Evolutionary conservation across 2,329 filamentous ascomycete species (phyloP), one percentile per base, ranked within the genome.

Genomic region (Arthrobotrys pseudoclavata): DNA sequence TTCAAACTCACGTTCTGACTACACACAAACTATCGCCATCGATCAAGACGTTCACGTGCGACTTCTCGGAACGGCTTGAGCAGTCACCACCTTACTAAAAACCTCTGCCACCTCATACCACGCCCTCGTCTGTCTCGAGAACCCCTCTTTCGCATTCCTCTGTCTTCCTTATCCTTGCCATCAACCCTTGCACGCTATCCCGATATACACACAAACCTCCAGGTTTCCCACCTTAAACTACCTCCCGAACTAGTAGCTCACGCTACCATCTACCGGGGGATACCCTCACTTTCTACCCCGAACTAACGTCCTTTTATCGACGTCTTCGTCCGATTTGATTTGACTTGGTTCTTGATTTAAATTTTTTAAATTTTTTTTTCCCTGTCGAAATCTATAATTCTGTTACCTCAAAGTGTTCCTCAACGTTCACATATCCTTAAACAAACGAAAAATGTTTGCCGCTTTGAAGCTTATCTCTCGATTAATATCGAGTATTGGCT

Each of bases 401-500:
- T 50, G 7, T 64, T 34, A 37, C 48, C 48, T 64, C 57, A 60
- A n/a, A 60, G 55, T 60, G 55, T 50, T 48, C 61, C 42, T 50
- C 61, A 66, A 48, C 29, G 29, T 66, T 50, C 34, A 50, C 53
- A 6, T 9, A 42, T 22, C 7, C 40, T 42, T 34, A 48, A 47
- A 48, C 20, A 53, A 50, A 47, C 29, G 22, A 13, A 20, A 45
- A 22, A 76, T 76, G 72, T 60, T 70, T 22, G 64, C 64, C 9
- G 37, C 72, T 9, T 22, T 76, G 40, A 69, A 62, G 84, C 83
- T 84, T 82, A 82, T 84, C 84, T 85, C 84, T 84, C 86, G 86
- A 85, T 97, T 97, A 92, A 94, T 91, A 91, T 87, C 93, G 83
- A 93, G 93, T 85, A 87, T 91, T 83, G 85, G 93, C 85, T 98